Percentiles rank a stretch among this genome's conserved stretches.
These are phyloP conservation scores for Arthrobotrys pseudoclavata DNA, from an alignment of 2,329 filamentous ascomycete species.

Conservation along the genomic window DNA sequence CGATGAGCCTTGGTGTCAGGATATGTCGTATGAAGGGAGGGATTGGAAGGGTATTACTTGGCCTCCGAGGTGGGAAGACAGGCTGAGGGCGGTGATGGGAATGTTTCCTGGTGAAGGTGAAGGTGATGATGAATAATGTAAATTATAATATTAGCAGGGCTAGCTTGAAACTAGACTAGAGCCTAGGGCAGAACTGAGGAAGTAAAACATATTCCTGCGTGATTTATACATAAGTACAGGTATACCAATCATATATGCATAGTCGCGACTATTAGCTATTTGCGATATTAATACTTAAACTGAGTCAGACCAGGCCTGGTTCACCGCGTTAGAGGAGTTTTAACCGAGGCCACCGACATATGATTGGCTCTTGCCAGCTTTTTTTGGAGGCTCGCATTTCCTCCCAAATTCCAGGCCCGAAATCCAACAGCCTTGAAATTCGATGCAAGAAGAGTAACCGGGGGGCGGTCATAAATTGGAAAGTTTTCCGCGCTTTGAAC, in stretches of 20 bases:
- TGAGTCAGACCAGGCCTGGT: neutral
- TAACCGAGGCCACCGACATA: neutral
- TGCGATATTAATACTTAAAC: no score
- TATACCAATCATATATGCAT: no score
- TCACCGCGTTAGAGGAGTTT: neutral
- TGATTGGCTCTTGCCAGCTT: neutral
- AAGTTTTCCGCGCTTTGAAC: neutral
- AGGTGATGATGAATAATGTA: neutral
- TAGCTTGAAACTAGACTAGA: no score
- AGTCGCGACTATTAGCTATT: no score
- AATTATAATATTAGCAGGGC: no score
- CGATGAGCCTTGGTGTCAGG: conserved; percentile 77
- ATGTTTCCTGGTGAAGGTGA: neutral
- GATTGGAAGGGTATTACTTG: conserved; percentile 61
- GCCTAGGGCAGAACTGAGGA: no score
- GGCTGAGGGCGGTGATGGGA: conserved; percentile 7
- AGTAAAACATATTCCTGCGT: no score
- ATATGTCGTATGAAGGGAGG: conserved; percentile 51
- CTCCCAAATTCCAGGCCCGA: neutral
- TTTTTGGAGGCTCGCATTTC: neutral
- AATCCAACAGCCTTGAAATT: neutral
- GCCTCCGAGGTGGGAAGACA: conserved; percentile 28
- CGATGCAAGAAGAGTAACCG: neutral
- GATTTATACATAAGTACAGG: no score
- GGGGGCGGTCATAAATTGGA: neutral